Evolutionary conservation across 176 grass and related monocot species (phyloP).

Genomic region (Tillandsia leiboldiana): DNA sequence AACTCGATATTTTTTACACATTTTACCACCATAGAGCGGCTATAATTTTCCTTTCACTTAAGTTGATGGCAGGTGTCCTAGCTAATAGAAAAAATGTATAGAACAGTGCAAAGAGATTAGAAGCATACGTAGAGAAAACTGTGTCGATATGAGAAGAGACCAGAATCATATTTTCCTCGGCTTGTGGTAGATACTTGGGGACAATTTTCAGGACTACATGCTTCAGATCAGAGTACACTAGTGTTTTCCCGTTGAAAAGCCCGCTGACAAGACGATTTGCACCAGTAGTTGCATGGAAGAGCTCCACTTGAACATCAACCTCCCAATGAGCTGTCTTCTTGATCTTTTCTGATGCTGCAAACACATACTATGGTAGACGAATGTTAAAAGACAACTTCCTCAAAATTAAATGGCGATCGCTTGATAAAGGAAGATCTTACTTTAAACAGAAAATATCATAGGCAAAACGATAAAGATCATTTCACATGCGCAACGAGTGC

Average conservation of each 20-base stretch:
- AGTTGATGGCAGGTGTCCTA: background rate
- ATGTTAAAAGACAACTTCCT: conserved; percentile 36
- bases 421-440: background rate
- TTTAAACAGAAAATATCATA: conserved; percentile 12
- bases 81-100: background rate
- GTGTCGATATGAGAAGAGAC: conserved; percentile 98
- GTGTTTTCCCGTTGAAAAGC: conserved; percentile 87
- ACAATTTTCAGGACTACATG: conserved; percentile 86
- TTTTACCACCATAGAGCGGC: too few species aligned
- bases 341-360: conserved; percentile 88
- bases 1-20: too few species aligned
- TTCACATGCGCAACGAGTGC: background rate
- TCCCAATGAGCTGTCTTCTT: conserved; percentile 94
- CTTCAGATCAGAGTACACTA: conserved; percentile 85
- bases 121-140: conserved; percentile 76
- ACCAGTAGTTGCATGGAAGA: conserved; percentile 78
- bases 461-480: conserved; percentile 5
- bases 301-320: conserved; percentile 92
- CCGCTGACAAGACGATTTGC: conserved; percentile 51
- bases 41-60: too few species aligned
- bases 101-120: background rate
- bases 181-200: conserved; percentile 82
- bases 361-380: conserved; percentile 76
- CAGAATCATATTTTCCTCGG: conserved; percentile 76
- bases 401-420: conserved; percentile 11